Conservation (phyloP, 768 basidiomycete species). For the Podaxis sp. region DNA sequence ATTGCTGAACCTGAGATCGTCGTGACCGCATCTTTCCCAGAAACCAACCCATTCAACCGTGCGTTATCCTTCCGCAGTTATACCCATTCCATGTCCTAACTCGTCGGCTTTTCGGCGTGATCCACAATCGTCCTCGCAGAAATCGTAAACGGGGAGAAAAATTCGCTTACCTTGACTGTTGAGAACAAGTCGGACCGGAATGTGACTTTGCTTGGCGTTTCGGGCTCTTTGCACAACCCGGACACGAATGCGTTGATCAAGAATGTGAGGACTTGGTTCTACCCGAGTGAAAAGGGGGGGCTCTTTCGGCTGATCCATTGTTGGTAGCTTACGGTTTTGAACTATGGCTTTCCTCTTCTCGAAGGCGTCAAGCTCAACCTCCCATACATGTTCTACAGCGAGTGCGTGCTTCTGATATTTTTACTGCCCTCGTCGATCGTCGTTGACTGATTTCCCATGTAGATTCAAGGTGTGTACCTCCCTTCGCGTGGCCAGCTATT, state of each 20-base stretch:
- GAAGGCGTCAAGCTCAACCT: constrained; percentile 57
- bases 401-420: constrained; percentile 45
- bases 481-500: background rate
- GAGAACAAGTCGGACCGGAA: constrained; percentile 77
- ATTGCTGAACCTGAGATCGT: constrained; percentile 52
- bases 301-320: background rate
- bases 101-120: constrained; percentile 12
- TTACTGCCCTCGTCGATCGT: constrained; percentile 4
- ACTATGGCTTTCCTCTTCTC: constrained; percentile 48
- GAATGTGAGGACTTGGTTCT: constrained; percentile 42
- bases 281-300: background rate
- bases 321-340: constrained; percentile 51
- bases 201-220: constrained; percentile 59
- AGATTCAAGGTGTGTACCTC: constrained; percentile 54
- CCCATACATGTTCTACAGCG: constrained; percentile 75
- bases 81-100: constrained; percentile 9
- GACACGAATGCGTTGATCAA: constrained; percentile 62
- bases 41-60: constrained; percentile 76
- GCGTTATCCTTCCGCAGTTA: constrained; percentile 25
- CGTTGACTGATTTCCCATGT: constrained; percentile 11
- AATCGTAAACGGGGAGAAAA: constrained; percentile 80
- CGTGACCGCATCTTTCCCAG: constrained; percentile 56
- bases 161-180: constrained; percentile 56
- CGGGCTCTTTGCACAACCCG: constrained; percentile 65
- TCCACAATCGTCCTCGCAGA: constrained; percentile 38